Conservation (phyloP, 2,329 filamentous ascomycete species). For the Aspergillus pseudoglaucus region DNA sequence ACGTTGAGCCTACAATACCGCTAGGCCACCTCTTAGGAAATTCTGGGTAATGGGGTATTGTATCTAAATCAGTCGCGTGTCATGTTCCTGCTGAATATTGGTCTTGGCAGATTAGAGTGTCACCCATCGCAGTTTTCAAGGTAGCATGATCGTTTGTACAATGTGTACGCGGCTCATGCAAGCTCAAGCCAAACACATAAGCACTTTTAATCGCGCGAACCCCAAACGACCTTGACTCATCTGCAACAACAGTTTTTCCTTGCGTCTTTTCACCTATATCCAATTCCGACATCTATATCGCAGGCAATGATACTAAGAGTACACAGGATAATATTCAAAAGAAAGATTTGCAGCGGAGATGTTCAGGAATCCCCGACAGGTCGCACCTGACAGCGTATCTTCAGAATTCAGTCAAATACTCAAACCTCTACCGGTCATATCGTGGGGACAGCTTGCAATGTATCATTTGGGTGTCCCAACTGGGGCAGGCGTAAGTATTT, state of each 20-base stretch:
- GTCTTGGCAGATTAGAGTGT: too few species aligned
- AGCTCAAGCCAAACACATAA: too few species aligned
- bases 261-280: neutral
- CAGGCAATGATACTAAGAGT: neutral
- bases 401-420: neutral
- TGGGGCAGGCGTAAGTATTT: neutral
- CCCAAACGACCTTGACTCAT: neutral
- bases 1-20: too few species aligned
- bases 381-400: neutral
- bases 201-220: neutral
- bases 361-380: neutral
- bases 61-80: too few species aligned
- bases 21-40: too few species aligned
- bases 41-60: too few species aligned
- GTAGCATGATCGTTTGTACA: too few species aligned
- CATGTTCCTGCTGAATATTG: too few species aligned
- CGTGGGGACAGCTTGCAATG: neutral
- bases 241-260: neutral
- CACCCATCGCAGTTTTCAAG: too few species aligned
- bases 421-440: neutral
- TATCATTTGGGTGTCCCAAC: neutral
- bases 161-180: too few species aligned
- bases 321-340: neutral
- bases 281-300: neutral
- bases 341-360: neutral